These are phyloP conservation scores for Fusarium devonianum DNA, from an alignment of 2,329 filamentous ascomycete genomes.

Conservation along the genomic window DNA sequence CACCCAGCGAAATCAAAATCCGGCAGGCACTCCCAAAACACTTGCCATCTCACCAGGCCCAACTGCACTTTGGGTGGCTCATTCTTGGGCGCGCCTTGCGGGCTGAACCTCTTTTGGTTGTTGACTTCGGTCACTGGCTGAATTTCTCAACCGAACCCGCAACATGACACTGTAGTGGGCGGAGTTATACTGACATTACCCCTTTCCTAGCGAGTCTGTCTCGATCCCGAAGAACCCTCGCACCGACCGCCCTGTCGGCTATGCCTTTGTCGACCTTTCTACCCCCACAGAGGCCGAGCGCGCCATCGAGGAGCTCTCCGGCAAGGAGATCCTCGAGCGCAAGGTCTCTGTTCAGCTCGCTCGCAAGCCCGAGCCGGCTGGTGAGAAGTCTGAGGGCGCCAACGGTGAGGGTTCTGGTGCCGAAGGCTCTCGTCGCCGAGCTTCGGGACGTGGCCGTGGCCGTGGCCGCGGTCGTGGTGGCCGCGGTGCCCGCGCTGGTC, in stretches of 20 bases:
- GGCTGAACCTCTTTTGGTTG: too few species aligned
- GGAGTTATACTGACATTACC: conserved; percentile 39
- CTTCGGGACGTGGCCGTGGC: conserved; percentile 71
- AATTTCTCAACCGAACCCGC: neutral
- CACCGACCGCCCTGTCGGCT: conserved; percentile 97
- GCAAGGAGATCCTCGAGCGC: conserved; percentile 96
- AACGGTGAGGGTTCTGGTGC: conserved; percentile 78
- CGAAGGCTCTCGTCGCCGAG: conserved; percentile 69
- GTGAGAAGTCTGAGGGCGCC: conserved; percentile 76
- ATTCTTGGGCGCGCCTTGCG: neutral
- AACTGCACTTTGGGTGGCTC: neutral
- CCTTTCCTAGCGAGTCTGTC: conserved; percentile 81
- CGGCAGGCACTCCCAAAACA: conserved; percentile 18
- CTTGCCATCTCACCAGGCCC: conserved; percentile 9
- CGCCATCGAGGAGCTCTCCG: conserved; percentile 93
- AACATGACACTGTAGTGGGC: neutral
- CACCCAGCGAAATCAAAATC: conserved; percentile 11
- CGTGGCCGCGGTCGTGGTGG: conserved; percentile 74
- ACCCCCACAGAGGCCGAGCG: conserved; percentile 94
- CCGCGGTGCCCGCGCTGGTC: conserved; percentile 66
- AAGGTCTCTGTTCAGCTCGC: conserved; percentile 99
- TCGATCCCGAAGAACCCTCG: conserved; percentile 99
- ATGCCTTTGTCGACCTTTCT: conserved; percentile 97
- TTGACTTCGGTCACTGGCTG: too few species aligned
- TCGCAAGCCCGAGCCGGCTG: conserved; percentile 90